Evolutionary conservation across 2,329 filamentous ascomycete genomes (phyloP).

Genomic region (Chlorencoelia australis): DNA sequence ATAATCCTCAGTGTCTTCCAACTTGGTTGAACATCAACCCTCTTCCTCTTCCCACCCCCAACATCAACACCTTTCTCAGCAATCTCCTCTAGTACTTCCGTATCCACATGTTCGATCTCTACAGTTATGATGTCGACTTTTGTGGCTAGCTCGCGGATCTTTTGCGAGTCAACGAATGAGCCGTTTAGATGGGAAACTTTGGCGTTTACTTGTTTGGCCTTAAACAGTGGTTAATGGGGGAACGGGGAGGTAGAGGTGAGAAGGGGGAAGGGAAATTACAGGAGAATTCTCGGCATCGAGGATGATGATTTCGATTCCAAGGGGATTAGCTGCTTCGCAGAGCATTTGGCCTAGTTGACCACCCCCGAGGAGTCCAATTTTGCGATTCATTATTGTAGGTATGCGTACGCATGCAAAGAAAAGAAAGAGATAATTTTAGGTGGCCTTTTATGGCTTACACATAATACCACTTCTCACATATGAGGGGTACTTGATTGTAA

Average conservation of each 20-base stretch:
- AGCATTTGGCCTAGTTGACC: constrained; percentile 91
- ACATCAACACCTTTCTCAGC: constrained; percentile 52
- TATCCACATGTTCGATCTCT: constrained; percentile 93
- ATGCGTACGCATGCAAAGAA: too few relatives aligned
- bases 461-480: too few relatives aligned
- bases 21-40: constrained; percentile 62
- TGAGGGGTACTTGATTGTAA: too few relatives aligned
- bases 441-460: not conserved
- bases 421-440: too few relatives aligned
- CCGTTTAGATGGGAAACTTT: constrained; percentile 68
- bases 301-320: constrained; percentile 75
- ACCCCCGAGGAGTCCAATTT: constrained; percentile 41
- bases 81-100: constrained; percentile 79
- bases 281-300: constrained; percentile 67
- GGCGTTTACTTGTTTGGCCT: constrained; percentile 78
- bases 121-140: constrained; percentile 76
- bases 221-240: too few relatives aligned
- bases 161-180: constrained; percentile 75
- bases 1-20: constrained; percentile 82
- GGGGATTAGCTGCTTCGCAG: constrained; percentile 68
- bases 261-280: too few relatives aligned
- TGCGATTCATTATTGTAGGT: constrained; percentile 23
- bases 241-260: too few relatives aligned
- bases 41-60: constrained; percentile 30
- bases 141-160: constrained; percentile 70